Evolutionary conservation across 2,329 filamentous ascomycete species (phyloP).

Genomic region (Fusarium veterinarium): DNA sequence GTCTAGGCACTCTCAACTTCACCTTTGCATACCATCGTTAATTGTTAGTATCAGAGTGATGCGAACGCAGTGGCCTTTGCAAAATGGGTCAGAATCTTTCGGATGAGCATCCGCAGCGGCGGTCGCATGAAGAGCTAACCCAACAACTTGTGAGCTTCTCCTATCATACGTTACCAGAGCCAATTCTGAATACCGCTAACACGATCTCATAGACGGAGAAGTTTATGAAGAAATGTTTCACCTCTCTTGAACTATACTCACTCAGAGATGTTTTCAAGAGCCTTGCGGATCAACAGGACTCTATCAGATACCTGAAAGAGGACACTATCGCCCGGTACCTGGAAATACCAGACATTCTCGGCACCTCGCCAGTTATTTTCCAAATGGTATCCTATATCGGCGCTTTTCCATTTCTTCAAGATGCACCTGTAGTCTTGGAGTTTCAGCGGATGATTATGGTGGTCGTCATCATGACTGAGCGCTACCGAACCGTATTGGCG

Average conservation of each 20-base stretch:
- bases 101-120: constrained; percentile 55
- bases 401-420: constrained; percentile 77
- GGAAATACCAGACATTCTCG: constrained; percentile 76
- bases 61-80: constrained; percentile 33
- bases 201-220: constrained; percentile 60
- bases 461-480: constrained; percentile 77
- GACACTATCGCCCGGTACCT: constrained; percentile 78
- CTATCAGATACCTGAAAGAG: constrained; percentile 73
- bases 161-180: constrained; percentile 9
- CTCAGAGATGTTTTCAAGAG: constrained; percentile 79
- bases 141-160: constrained; percentile 60
- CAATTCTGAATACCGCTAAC: constrained; percentile 14
- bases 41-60: constrained; percentile 32
- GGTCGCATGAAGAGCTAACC: constrained; percentile 63
- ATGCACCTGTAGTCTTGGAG: constrained; percentile 76
- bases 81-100: constrained; percentile 66
- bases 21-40: constrained; percentile 23
- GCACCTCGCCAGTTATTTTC: constrained; percentile 75
- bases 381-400: constrained; percentile 78
- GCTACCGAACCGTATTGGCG: constrained; percentile 72
- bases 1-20: constrained; percentile 23
- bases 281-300: constrained; percentile 73
- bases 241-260: constrained; percentile 77
- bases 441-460: constrained; percentile 78
- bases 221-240: constrained; percentile 78